phyloP scores from a whole-genome alignment of 176 grass and related monocot genomes.

The Phoenix roebelenii region DNA sequence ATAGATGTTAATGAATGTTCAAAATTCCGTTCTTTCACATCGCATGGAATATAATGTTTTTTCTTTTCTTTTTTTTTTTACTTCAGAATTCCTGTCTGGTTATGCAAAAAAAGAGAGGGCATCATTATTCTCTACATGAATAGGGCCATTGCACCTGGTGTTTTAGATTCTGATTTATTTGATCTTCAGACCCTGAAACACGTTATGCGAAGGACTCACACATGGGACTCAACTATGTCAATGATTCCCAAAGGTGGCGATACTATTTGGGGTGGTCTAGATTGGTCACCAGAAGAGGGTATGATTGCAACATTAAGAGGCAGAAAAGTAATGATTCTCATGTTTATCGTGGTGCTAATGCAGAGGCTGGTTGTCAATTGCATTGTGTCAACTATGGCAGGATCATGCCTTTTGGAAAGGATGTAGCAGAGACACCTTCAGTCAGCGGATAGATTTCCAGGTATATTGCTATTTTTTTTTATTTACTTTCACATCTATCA shows the following conservation, averaged over 20 bases:
- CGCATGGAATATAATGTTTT: too few species aligned
- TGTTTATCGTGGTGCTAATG: slow-evolving; percentile 36
- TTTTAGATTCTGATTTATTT: slow-evolving; percentile 79
- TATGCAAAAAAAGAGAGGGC: not conserved
- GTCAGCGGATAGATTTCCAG: slow-evolving; percentile 64
- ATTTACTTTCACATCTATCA: too few species aligned
- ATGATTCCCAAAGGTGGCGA: slow-evolving; percentile 99
- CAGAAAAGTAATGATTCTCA: slow-evolving; percentile 41
- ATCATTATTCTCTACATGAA: slow-evolving; percentile 18
- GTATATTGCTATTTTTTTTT: slow-evolving; percentile 26
- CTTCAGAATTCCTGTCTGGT: too few species aligned
- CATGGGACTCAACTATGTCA: slow-evolving; percentile 99
- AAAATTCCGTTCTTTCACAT: too few species aligned
- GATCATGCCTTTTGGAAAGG: slow-evolving; percentile 74
- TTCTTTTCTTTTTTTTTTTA: too few species aligned
- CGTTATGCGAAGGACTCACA: slow-evolving; percentile 92
- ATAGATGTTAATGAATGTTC: too few species aligned
- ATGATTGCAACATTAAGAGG: slow-evolving; percentile 61
- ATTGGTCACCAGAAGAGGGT: slow-evolving; percentile 82
- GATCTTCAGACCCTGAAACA: slow-evolving; percentile 83
- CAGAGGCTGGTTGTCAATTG: slow-evolving; percentile 19
- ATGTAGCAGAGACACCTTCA: slow-evolving; percentile 49
- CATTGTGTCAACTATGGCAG: slow-evolving; percentile 72
- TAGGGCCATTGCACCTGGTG: slow-evolving; percentile 80
- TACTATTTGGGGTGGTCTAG: slow-evolving; percentile 82